Percentiles rank a stretch among this genome's conserved stretches.
Evolutionary conservation across 2,329 filamentous ascomycete genomes (phyloP).

Genomic region (Penicillium expansum): DNA sequence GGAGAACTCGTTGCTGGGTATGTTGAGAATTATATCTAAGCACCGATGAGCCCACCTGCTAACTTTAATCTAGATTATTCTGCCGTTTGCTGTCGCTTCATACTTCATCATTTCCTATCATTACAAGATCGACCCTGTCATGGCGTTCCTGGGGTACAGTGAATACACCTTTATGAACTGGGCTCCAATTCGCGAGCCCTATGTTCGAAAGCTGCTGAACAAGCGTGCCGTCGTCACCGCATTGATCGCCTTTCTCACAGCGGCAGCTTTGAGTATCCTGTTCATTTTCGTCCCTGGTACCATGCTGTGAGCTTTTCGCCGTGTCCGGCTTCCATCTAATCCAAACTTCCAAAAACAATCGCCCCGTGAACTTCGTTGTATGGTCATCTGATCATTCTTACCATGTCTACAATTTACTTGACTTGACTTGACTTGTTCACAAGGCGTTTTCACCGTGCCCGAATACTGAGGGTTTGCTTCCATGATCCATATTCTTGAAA

Average conservation of each 20-base stretch:
- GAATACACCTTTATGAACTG: constrained; percentile 97
- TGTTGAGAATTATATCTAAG: constrained; percentile 33
- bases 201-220: constrained; percentile 78
- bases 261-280: constrained; percentile 77
- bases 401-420: not conserved
- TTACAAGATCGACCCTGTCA: constrained; percentile 88
- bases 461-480: constrained; percentile 17
- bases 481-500: constrained; percentile 16
- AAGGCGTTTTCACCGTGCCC: constrained; percentile 10
- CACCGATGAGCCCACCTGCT: constrained; percentile 17
- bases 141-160: constrained; percentile 84
- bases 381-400: not conserved
- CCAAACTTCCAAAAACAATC: not conserved
- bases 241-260: constrained; percentile 69
- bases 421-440: constrained; percentile 4
- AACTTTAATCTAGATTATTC: constrained; percentile 58
- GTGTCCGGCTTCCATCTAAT: not conserved
- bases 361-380: not conserved
- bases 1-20: constrained; percentile 80
- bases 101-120: constrained; percentile 90
- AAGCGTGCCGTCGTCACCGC: constrained; percentile 82
- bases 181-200: constrained; percentile 82
- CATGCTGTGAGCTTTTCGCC: constrained; percentile 33
- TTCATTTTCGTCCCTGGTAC: constrained; percentile 94
- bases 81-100: constrained; percentile 87